Conservation (phyloP, 2,329 filamentous ascomycete genomes). For the Piedraia hortae region DNA sequence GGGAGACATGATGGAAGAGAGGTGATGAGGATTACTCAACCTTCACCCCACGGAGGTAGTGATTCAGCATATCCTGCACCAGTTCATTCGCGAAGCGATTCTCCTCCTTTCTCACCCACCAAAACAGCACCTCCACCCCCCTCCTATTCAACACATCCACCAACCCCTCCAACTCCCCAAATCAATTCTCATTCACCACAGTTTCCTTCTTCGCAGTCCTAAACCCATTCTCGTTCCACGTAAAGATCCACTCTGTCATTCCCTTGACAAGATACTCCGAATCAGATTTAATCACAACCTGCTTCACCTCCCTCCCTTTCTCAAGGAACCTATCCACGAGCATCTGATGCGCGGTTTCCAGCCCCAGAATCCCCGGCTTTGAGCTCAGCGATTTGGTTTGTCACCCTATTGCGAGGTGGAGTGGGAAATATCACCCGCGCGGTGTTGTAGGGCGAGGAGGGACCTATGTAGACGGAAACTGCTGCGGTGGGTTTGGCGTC, state of each 20-base stretch:
- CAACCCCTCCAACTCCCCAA: conserved; percentile 5
- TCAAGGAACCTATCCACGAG: no score
- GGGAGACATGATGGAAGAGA: no score
- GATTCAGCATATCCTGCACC: no score
- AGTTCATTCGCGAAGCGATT: conserved; percentile 7
- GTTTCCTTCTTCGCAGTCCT: conserved; percentile 6
- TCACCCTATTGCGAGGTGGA: no score
- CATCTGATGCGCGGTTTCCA: no score
- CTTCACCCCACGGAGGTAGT: no score
- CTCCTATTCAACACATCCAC: conserved; percentile 5
- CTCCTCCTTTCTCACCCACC: conserved; percentile 6
- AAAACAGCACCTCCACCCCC: conserved; percentile 8
- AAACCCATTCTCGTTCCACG: conserved; percentile 12
- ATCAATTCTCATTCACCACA: conserved; percentile 7
- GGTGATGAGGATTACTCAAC: no score
- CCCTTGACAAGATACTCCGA: conserved; percentile 13
- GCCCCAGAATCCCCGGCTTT: no score
- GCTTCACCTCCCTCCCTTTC: no score
- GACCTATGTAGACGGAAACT: no score
- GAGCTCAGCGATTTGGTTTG: not conserved
- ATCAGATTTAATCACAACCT: conserved; percentile 11
- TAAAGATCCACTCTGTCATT: conserved; percentile 10
- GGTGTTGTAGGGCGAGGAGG: no score
- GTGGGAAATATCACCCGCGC: no score
- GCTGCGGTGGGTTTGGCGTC: conserved; percentile 4